A percentile compares a stretch with the other conserved stretches of the same genome.
These are phyloP conservation scores for Eutrema heterophyllum DNA, from an alignment of 345 rosid genomes.

Conservation along the genomic window DNA sequence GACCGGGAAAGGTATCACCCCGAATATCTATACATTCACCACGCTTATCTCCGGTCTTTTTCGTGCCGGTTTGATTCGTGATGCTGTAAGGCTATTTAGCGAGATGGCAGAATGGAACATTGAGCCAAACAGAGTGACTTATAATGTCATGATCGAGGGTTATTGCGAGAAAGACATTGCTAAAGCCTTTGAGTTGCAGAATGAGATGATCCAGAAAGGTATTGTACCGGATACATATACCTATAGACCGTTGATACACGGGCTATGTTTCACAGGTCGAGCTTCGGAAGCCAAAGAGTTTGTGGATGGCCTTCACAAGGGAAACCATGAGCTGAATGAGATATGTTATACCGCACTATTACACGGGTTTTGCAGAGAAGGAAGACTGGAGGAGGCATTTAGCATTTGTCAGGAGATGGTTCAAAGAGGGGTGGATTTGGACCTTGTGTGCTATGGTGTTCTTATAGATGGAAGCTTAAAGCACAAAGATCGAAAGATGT, in stretches of 20 bases:
- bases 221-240: slow-evolving; percentile 83
- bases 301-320: slow-evolving; percentile 56
- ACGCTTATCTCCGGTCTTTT: slow-evolving; percentile 72
- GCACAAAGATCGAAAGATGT: slow-evolving; percentile 43
- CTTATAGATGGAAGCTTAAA: slow-evolving; percentile 76
- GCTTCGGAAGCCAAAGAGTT: slow-evolving; percentile 70
- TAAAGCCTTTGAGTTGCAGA: slow-evolving; percentile 59
- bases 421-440: slow-evolving; percentile 70
- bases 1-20: slow-evolving; percentile 67
- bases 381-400: slow-evolving; percentile 65
- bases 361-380: slow-evolving; percentile 80
- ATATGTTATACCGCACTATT: slow-evolving; percentile 77
- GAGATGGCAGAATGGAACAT: slow-evolving; percentile 58
- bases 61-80: slow-evolving; percentile 45
- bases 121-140: slow-evolving; percentile 73
- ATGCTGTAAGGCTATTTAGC: slow-evolving; percentile 52
- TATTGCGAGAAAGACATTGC: slow-evolving; percentile 43
- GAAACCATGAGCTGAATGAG: slow-evolving; percentile 59
- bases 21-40: slow-evolving; percentile 63
- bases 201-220: slow-evolving; percentile 65
- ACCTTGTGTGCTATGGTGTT: slow-evolving; percentile 72
- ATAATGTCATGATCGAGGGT: slow-evolving; percentile 83
- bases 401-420: slow-evolving; percentile 62
- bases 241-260: slow-evolving; percentile 67
- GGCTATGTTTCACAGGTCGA: slow-evolving; percentile 65